Evolutionary conservation across 1,139 yeast genomes (phyloP).

Genomic region (Hemisphaericaspora subhashii): DNA sequence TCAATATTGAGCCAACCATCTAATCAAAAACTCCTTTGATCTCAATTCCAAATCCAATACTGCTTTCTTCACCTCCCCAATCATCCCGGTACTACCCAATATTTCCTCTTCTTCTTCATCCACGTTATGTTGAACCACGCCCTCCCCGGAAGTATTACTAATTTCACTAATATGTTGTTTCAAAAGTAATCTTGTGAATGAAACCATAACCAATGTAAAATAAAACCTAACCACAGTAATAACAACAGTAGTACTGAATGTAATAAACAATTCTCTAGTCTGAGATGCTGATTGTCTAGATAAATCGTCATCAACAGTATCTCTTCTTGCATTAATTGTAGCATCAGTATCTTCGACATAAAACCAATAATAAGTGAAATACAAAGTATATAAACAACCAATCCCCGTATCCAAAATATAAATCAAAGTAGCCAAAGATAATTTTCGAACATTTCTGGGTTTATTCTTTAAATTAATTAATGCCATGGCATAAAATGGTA

Average conservation of each 20-base stretch:
- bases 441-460: slow-evolving; percentile 36
- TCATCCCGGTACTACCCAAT: slow-evolving; percentile 20
- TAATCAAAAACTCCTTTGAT: slow-evolving; percentile 30
- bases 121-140: slow-evolving; percentile 9
- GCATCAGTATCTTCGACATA: slow-evolving; percentile 35
- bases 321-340: slow-evolving; percentile 15
- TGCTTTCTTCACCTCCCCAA: slow-evolving; percentile 23
- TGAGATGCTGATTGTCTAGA: slow-evolving; percentile 65
- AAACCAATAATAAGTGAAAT: slow-evolving; percentile 79
- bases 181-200: slow-evolving; percentile 54
- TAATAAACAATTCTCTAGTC: slow-evolving; percentile 69
- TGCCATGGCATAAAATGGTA: slow-evolving; percentile 70
- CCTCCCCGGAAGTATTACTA: too few species aligned
- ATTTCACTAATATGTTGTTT: slow-evolving; percentile 32
- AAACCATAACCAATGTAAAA: slow-evolving; percentile 61
- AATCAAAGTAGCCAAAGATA: slow-evolving; percentile 62
- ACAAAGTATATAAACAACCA: slow-evolving; percentile 68
- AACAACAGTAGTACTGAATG: slow-evolving; percentile 55
- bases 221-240: slow-evolving; percentile 61
- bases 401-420: slow-evolving; percentile 67
- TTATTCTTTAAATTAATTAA: slow-evolving; percentile 40
- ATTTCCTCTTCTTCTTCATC: slow-evolving; percentile 32
- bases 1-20: slow-evolving; percentile 17
- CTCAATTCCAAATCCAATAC: slow-evolving; percentile 31
- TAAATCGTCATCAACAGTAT: slow-evolving; percentile 16